Evolutionary conservation across 2,329 filamentous ascomycete species (phyloP).

Genomic region (Fusarium dlaminii): DNA sequence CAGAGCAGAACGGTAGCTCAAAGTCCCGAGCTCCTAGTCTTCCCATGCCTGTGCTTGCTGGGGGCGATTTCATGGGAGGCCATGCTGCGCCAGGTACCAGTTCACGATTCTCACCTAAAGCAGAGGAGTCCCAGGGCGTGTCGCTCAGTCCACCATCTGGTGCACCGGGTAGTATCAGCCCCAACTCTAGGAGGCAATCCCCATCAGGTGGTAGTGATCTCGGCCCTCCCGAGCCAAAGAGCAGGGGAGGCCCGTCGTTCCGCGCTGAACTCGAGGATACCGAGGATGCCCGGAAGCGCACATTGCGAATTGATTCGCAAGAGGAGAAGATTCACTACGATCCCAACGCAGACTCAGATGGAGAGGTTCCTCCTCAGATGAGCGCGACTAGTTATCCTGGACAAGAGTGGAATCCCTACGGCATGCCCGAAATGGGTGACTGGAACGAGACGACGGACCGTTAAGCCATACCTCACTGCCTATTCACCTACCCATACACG

Average conservation of each 20-base stretch:
- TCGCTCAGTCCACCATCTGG: slow-evolving; percentile 32
- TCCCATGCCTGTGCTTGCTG: not conserved
- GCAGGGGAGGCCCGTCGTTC: slow-evolving; percentile 30
- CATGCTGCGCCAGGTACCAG: not conserved
- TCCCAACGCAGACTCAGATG: slow-evolving; percentile 48
- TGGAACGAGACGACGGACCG: slow-evolving; percentile 31
- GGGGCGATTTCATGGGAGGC: slow-evolving; percentile 1
- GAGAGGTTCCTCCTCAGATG: slow-evolving; percentile 62
- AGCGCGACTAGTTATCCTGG: slow-evolving; percentile 74
- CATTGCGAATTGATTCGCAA: slow-evolving; percentile 54
- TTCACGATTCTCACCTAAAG: not conserved
- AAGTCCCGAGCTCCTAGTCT: slow-evolving; percentile 3
- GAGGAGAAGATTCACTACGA: slow-evolving; percentile 64
- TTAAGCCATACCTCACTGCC: not conserved
- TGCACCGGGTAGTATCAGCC: slow-evolving; percentile 16
- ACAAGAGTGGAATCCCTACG: slow-evolving; percentile 74
- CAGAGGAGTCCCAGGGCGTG: slow-evolving; percentile 19
- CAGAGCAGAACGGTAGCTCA: slow-evolving; percentile 6
- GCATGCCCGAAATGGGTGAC: slow-evolving; percentile 46
- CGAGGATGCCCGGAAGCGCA: slow-evolving; percentile 57
- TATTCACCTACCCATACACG: not conserved
- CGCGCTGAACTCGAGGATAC: slow-evolving; percentile 53
- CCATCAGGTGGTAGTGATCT: slow-evolving; percentile 17
- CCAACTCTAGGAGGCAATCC: slow-evolving; percentile 14
- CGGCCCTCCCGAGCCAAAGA: not conserved